Percentiles rank a stretch among this genome's conserved stretches.
Conservation (phyloP, 805 yeast species). For the Monosporozyma servazzii region DNA sequence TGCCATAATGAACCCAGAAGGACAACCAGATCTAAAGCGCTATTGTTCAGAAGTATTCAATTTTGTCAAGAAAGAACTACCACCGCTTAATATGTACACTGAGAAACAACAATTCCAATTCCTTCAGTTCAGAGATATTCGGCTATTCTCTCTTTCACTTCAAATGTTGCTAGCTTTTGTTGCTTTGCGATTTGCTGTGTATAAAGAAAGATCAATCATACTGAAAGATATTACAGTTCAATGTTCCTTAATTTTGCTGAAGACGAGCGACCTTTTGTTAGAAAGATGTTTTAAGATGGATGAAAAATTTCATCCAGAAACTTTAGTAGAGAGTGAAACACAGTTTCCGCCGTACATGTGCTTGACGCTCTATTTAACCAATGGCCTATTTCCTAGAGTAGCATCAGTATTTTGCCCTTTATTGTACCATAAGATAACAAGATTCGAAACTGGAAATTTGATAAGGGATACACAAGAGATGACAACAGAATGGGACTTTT, state of each 20-base stretch:
- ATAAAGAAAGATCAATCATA: slow-evolving; percentile 7
- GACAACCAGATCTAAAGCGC: slow-evolving; percentile 8
- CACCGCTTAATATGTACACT: neutral
- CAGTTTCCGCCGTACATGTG: slow-evolving; percentile 17
- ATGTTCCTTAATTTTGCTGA: slow-evolving; percentile 10
- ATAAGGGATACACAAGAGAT: neutral
- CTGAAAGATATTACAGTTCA: slow-evolving; percentile 9
- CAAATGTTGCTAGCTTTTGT: slow-evolving; percentile 10
- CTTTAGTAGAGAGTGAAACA: slow-evolving; percentile 1
- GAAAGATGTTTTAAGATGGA: slow-evolving; percentile 13
- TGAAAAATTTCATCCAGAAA: slow-evolving; percentile 10
- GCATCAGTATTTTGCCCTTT: slow-evolving; percentile 4
- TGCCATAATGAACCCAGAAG: slow-evolving; percentile 5
- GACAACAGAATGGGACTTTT: slow-evolving; percentile 2
- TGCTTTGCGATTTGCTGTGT: slow-evolving; percentile 11
- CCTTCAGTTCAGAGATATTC: slow-evolving; percentile 1
- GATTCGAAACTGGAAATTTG: slow-evolving; percentile 1
- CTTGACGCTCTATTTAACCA: neutral
- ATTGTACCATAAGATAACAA: slow-evolving; percentile 5
- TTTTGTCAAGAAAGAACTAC: slow-evolving; percentile 1
- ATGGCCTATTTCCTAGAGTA: slow-evolving; percentile 7
- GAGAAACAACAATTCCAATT: neutral
- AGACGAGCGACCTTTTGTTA: slow-evolving; percentile 11
- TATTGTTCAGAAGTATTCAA: neutral
- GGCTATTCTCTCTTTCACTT: slow-evolving; percentile 10